Evolutionary conservation across 371 early-diverging fungal genomes (phyloP).

Genomic region (Rhizopus sp.): DNA sequence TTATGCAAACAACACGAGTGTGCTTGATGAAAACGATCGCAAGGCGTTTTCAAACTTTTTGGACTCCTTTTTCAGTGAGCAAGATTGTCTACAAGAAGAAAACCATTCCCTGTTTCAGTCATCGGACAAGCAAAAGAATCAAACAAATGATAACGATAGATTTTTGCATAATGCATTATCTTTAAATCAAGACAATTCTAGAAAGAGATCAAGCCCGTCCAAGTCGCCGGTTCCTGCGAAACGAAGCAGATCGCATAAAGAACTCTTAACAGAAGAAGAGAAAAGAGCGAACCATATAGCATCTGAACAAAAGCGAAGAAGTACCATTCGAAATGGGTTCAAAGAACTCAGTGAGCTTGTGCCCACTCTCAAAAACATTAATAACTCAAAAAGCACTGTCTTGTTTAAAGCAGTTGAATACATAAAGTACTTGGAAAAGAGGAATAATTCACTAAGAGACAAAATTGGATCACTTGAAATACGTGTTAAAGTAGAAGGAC

Average conservation of each 20-base stretch:
- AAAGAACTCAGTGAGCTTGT: constrained; percentile 80
- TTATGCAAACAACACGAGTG: not conserved
- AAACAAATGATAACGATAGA: constrained; percentile 2
- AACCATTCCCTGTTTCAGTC: constrained; percentile 36
- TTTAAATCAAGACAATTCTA: not conserved
- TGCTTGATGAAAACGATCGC: constrained; percentile 51
- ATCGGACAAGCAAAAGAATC: constrained; percentile 33
- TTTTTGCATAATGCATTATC: not conserved
- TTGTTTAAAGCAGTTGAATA: constrained; percentile 59
- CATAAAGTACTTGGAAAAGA: constrained; percentile 44
- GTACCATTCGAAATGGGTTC: constrained; percentile 84
- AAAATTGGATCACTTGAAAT: constrained; percentile 50
- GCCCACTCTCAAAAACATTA: constrained; percentile 68
- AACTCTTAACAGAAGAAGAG: constrained; percentile 82
- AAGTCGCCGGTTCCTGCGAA: not conserved
- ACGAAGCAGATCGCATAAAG: constrained; percentile 33
- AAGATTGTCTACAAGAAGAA: constrained; percentile 34
- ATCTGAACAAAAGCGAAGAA: constrained; percentile 87
- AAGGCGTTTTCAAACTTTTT: constrained; percentile 45
- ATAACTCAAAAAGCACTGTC: constrained; percentile 57
- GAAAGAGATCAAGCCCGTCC: not conserved
- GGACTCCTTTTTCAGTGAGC: constrained; percentile 47
- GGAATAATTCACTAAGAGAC: constrained; percentile 48
- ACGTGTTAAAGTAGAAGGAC: constrained; percentile 35
- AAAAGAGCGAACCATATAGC: constrained; percentile 91